Evolutionary conservation across 2,329 filamentous ascomycete species (phyloP), one percentile per base, ranked within the genome.

Genomic region (Claviceps africana): DNA sequence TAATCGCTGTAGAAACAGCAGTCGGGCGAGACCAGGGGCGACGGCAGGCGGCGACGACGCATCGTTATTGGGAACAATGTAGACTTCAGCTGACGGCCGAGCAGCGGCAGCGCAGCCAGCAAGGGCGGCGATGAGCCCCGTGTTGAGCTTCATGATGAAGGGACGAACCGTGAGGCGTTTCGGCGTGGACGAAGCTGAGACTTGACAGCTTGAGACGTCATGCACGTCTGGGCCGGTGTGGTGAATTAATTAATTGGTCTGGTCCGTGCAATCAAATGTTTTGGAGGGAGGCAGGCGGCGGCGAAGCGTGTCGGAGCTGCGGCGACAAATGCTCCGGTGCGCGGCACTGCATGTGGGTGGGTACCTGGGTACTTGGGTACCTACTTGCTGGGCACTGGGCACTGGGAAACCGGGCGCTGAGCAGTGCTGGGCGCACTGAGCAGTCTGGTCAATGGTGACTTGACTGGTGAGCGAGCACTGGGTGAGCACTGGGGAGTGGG

Each of bases 1-100:
- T 53, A 81, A 65, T 50, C 80, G 75, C 62, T 81, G 78, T 13
- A 81, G 72, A 47, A 83, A 64, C 60, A 84, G 72, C 54, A 82
- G 71, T 61, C 77, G 72, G 53, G 75, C 77, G 62, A 80, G 68
- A 63, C 75, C 72, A 58, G 73, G 72, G 48, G 76, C 71, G 58
- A 81, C 64, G 46, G 70, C 69, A 50, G 73, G 66, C 47, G 68
- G 60, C 33, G 65, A 58, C 43, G 61, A 59, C 11, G 59, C 57
- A 44, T 63, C 61, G 55, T 59, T 59, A 52, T 59, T 54, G 51
- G 66, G 68, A 48, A 81, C 68, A 53, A 82, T 69, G 64, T 76
- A 82, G 56, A 78, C 78, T 57, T 75, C 70, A 51, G 77, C 77
- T 43, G 65, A 61, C 49, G 68, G 65, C 49, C 66, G 62, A 48